Percentiles rank a stretch among this genome's conserved stretches.
phyloP scores from a whole-genome alignment of 306 rosid genomes.

The Gleditsia sinensis region DNA sequence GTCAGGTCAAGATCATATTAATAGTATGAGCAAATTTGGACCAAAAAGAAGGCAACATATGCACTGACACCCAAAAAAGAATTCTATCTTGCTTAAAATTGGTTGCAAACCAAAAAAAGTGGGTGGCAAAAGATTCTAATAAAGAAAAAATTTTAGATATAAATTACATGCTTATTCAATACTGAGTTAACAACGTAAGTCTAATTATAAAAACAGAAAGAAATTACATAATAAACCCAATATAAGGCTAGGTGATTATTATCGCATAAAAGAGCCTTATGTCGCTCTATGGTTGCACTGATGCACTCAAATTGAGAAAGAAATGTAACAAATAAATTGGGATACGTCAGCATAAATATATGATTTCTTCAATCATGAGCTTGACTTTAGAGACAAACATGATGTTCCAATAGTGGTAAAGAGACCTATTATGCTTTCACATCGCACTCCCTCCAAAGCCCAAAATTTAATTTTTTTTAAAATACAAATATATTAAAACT shows the following conservation, averaged over 20 bases:
- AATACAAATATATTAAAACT: not conserved
- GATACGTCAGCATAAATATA: not conserved
- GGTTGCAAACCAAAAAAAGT: not conserved
- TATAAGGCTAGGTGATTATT: not conserved
- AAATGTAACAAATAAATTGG: not conserved
- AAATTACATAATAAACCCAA: not conserved
- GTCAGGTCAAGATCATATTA: not conserved
- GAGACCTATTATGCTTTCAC: not conserved
- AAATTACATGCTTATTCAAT: not conserved
- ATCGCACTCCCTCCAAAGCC: not conserved
- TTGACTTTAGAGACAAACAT: not conserved
- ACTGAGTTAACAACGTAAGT: not conserved
- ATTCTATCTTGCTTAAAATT: not conserved
- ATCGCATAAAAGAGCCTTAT: not conserved
- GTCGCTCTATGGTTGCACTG: not conserved
- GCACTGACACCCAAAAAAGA: not conserved
- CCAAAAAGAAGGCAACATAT: not conserved
- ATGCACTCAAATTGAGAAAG: not conserved
- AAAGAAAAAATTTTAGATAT: not conserved
- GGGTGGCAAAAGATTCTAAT: not conserved
- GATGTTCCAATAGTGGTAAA: not conserved
- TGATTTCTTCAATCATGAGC: not conserved
- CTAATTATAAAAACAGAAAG: not conserved
- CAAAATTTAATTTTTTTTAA: not conserved
- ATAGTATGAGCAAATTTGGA: not conserved